Evolutionary conservation across 2,329 filamentous ascomycete genomes (phyloP).

Genomic region (Leptographium lundbergii): DNA sequence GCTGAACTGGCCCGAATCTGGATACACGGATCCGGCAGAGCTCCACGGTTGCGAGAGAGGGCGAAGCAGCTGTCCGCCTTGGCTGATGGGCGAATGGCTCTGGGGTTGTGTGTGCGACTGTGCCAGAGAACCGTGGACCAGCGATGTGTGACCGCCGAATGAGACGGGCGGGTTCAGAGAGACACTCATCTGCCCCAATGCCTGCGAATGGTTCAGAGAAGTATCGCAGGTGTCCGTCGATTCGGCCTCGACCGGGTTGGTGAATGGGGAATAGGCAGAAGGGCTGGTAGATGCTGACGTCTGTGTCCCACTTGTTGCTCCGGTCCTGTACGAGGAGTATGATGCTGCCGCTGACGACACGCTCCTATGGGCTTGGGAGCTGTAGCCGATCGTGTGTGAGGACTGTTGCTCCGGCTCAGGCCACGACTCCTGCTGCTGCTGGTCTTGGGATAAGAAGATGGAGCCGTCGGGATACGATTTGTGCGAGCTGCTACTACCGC

Average conservation of each 20-base stretch:
- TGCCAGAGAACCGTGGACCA: slow-evolving; percentile 2
- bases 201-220: background rate
- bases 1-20: background rate
- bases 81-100: background rate
- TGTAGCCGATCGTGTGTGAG: background rate
- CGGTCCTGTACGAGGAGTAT: background rate
- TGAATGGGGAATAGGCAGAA: background rate
- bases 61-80: background rate
- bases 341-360: background rate
- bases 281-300: background rate
- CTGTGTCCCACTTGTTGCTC: background rate
- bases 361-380: background rate
- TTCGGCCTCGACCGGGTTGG: background rate
- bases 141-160: slow-evolving; percentile 8
- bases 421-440: background rate
- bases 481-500: background rate
- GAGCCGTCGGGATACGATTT: background rate
- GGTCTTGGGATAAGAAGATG: background rate
- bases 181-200: slow-evolving; percentile 8
- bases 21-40: background rate
- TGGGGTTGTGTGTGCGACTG: background rate
- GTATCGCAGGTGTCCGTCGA: background rate
- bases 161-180: slow-evolving; percentile 8
- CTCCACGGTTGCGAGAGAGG: slow-evolving; percentile 3
- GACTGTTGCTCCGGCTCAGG: background rate